Evolutionary conservation across 495 filamentous ascomycete genomes (phyloP).

Genomic region (Aspergillus campestris): DNA sequence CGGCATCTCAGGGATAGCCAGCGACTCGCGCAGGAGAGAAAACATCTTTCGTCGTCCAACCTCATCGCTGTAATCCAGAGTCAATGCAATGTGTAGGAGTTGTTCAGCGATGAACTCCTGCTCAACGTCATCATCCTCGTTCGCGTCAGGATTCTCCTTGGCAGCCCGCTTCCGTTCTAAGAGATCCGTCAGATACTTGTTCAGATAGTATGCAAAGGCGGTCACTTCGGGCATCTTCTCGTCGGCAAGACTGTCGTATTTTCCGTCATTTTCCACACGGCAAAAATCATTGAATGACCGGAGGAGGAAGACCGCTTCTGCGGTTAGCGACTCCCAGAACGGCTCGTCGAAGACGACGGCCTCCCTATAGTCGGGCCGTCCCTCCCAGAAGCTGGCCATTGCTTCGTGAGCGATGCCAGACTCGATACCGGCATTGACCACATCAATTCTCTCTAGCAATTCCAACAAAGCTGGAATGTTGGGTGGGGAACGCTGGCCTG

Average conservation of each 20-base stretch:
- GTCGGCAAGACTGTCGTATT: conserved; percentile 64
- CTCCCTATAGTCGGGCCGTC: conserved; percentile 82
- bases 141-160: conserved; percentile 49
- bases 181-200: conserved; percentile 68
- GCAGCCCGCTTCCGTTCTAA: conserved; percentile 56
- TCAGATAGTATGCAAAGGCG: conserved; percentile 72
- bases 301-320: conserved; percentile 79
- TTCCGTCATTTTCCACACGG: conserved; percentile 57
- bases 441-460: conserved; percentile 86
- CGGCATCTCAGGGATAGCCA: conserved; percentile 80
- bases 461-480: conserved; percentile 73
- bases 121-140: conserved; percentile 73
- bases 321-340: conserved; percentile 81
- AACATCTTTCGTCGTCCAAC: conserved; percentile 94
- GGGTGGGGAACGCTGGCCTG: conserved; percentile 47
- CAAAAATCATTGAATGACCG: conserved; percentile 94
- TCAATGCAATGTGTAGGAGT: conserved; percentile 82
- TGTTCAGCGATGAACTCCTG: conserved; percentile 94
- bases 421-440: conserved; percentile 82
- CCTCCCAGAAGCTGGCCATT: conserved; percentile 93
- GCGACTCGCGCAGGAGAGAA: conserved; percentile 68
- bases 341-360: conserved; percentile 69
- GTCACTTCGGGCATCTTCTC: conserved; percentile 95
- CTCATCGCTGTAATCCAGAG: conserved; percentile 91
- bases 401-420: conserved; percentile 85